phyloP scores from a whole-genome alignment of 2,329 filamentous ascomycete species.

The Diaporthe longicolla region DNA sequence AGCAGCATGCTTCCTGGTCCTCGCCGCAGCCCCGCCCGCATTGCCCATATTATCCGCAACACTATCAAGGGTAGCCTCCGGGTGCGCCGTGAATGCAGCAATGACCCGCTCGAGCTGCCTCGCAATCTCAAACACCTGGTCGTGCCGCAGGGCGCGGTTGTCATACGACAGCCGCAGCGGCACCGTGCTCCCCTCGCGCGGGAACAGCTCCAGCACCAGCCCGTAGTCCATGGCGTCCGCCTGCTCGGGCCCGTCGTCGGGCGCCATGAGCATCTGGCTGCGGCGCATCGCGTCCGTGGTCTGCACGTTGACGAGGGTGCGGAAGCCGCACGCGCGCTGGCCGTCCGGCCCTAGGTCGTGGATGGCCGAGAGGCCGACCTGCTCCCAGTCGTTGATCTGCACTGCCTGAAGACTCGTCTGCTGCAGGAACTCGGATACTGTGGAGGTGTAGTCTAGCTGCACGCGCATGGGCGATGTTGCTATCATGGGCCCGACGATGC shows the following conservation, averaged over 20 bases:
- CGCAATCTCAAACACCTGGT: constrained; percentile 14
- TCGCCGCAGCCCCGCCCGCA: not conserved
- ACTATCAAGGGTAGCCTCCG: not conserved
- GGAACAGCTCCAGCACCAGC: constrained; percentile 18
- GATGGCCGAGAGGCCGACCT: constrained; percentile 11
- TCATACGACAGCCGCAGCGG: constrained; percentile 1
- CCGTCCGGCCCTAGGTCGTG: constrained; percentile 15
- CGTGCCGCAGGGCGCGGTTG: not conserved
- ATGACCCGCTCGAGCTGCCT: constrained; percentile 8
- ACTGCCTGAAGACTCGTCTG: constrained; percentile 6
- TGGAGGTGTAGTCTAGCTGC: not conserved
- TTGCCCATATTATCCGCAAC: not conserved
- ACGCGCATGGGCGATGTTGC: constrained; percentile 13
- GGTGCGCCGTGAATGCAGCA: constrained; percentile 1
- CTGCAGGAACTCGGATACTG: constrained; percentile 3
- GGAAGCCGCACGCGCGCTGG: not conserved
- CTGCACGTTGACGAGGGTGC: constrained; percentile 10
- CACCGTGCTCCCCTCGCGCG: constrained; percentile 5
- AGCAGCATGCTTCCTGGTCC: not conserved
- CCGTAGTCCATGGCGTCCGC: constrained; percentile 7
- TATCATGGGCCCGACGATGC: constrained; percentile 17
- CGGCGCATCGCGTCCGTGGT: not conserved
- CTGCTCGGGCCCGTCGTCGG: constrained; percentile 4
- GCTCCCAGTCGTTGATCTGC: constrained; percentile 26
- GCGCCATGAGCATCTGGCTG: not conserved